Evolutionary conservation across 83 land plant genomes (phyloP).

Genomic region (Picea engelmannii): DNA sequence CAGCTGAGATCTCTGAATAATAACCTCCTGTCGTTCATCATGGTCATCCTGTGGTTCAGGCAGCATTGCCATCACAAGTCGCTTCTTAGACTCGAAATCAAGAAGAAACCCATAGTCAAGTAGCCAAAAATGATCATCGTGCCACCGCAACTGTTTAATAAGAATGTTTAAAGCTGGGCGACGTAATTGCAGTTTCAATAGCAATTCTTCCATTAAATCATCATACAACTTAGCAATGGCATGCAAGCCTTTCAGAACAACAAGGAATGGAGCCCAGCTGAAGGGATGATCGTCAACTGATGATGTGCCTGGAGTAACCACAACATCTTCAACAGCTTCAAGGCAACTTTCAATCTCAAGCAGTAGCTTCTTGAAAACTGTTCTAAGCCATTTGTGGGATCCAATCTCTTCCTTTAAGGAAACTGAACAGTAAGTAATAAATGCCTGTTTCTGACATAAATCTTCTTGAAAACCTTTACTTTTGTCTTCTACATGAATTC

Average conservation of each 20-base stretch:
- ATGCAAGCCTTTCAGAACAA: constrained; percentile 72
- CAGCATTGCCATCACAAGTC: constrained; percentile 81
- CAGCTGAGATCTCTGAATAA: constrained; percentile 74
- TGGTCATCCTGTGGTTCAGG: constrained; percentile 90
- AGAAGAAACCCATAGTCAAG: constrained; percentile 64
- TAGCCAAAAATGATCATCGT: constrained; percentile 78
- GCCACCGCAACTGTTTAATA: constrained; percentile 54
- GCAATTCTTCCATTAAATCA: constrained; percentile 48
- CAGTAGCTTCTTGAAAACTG: constrained; percentile 14
- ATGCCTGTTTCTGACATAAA: not conserved
- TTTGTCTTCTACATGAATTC: not conserved
- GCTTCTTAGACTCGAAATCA: constrained; percentile 78
- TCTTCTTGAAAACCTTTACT: constrained; percentile 10
- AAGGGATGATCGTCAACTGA: constrained; percentile 10
- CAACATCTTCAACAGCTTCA: constrained; percentile 12
- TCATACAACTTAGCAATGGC: constrained; percentile 60
- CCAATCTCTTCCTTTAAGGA: constrained; percentile 14
- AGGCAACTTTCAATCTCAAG: constrained; percentile 10
- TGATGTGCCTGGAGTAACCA: constrained; percentile 9
- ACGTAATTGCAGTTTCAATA: constrained; percentile 38
- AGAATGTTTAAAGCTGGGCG: constrained; percentile 49
- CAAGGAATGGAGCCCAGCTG: constrained; percentile 39
- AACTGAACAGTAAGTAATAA: not conserved
- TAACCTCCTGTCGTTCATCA: constrained; percentile 89
- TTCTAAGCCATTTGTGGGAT: constrained; percentile 12